Conservation (phyloP, 805 yeast genomes). For the Pichia gijzeniarum region DNA sequence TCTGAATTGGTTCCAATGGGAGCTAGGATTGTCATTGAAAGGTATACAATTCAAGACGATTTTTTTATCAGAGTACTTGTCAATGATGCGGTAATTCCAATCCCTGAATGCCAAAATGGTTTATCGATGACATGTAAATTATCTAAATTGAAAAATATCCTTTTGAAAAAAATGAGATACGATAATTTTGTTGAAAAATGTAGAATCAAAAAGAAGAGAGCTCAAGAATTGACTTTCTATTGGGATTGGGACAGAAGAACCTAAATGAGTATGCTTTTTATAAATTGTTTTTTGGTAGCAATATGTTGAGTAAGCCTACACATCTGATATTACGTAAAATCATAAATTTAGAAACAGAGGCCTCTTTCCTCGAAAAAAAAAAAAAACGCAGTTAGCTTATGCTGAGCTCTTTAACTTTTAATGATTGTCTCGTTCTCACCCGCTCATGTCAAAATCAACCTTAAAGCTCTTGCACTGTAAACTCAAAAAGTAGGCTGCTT, state of each 20-base stretch:
- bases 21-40: conserved; percentile 45
- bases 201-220: conserved; percentile 13
- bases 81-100: conserved; percentile 51
- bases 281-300: too few species aligned
- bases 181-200: conserved; percentile 33
- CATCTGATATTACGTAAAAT: too few species aligned
- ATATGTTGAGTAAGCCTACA: too few species aligned
- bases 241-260: conserved; percentile 23
- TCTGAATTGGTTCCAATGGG: conserved; percentile 54
- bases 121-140: conserved; percentile 46
- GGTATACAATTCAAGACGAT: conserved; percentile 25
- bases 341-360: too few species aligned
- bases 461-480: too few species aligned
- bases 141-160: conserved; percentile 17
- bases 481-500: too few species aligned
- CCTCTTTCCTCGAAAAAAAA: too few species aligned
- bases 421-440: too few species aligned
- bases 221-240: conserved; percentile 21
- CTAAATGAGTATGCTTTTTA: too few species aligned
- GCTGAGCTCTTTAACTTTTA: too few species aligned
- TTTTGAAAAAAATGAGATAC: conserved; percentile 6
- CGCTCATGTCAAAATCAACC: too few species aligned
- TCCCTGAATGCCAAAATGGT: conserved; percentile 40
- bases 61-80: conserved; percentile 40
- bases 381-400: too few species aligned